Evolutionary conservation across 352 stramenopile species (phyloP), one percentile per base, ranked within the genome.

Genomic region (Phytophthora macrochlamydospora): DNA sequence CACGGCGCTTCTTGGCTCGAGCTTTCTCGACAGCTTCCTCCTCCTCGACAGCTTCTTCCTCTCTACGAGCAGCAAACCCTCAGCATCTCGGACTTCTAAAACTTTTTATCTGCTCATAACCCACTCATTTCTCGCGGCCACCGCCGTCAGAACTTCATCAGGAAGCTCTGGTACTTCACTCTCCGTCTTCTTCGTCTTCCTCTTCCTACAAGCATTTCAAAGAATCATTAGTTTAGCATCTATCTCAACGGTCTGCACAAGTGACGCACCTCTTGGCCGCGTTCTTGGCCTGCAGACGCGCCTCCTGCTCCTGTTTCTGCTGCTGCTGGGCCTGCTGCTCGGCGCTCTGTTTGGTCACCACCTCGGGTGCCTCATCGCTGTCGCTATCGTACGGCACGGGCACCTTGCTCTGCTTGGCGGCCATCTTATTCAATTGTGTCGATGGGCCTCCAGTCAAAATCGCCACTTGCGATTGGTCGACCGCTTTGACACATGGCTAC

Each of bases 321-420:
- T 75, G 78, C 51, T 76, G 67, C 43, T 80, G 67, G 52, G 67
- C 83, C 65, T 88, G 69, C 62, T 90, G 57, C 67, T 79, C 67
- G 30, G 86, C 86, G 56, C 62, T 91, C 53, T 79, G 73, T 69
- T 92, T 94, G 53, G 81, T 87, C 58, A 94, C 79, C 38, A 89
- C 79, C 61, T 94, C 86, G 29, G 86, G 86, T 30, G 86, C 84
- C 64, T 92, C 86, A 58, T 93, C 85, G 49, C 69, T 73, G 45
- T 92, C 84, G 65, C 78, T 89, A 44, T 83, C 72, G 51, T 11
- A 46, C 38, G 59, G 56, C 33, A 48, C 56, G 4, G 65, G 54
- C 59, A 50, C 46, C 56, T 66, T 60, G 59, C 80, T 57, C 65
- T 78, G 46, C 70, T 51, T 63, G 33, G 62, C 53, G 45, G 40